Evolutionary conservation across 257 asterid genomes (phyloP), one percentile per base, ranked within the genome.

Genomic region (Pogostemon cablin): DNA sequence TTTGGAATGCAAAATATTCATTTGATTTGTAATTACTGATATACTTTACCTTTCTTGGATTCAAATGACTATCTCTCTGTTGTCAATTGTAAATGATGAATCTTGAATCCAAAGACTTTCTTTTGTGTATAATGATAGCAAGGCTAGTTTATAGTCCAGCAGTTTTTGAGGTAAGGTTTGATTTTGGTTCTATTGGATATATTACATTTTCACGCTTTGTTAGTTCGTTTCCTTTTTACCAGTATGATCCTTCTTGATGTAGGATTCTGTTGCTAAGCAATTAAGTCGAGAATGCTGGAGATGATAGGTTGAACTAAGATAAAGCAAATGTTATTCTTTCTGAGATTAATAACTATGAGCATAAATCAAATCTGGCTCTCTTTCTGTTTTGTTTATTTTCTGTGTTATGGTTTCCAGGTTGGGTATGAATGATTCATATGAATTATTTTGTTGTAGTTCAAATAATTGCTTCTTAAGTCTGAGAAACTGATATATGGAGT

Each of bases 111-210:
- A 80, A 73, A 84, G 73, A 79, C 78, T 90, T 95, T 74, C 99
- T 98, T 77, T 81, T 90, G 87, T 83, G 83, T 83, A 85, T 95
- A 86, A 63, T 90, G 79, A 72, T 95, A 81, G 99, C 96, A 49
- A 88, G 90, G 71, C 95, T 81, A 40, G 85, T 83, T 72, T 76
- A 90, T 67, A 80, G 81, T 67, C 83, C 82, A 69, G 83, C 85
- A 38, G 81, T 62, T 73, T 79, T 75, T 58, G 93, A 90, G 97
- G 98, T 88, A 79, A 75, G 76, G 74, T 57, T 56, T 74, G 75
- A 61, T 39, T 77, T 79, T 68, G 8, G 47, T 20, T 20, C 25
- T 20, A 20, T 67, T 62, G 46, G 63, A 35, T 71, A 35, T 71
- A 58, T 75, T 72, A 73, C n/a, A 43, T 56, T 62, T 72, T 71